Percentiles rank a stretch among this genome's conserved stretches.
These are phyloP conservation scores for Tetrahymena elliotti DNA, from an alignment of 73 alveolate species.

Conservation along the genomic window DNA sequence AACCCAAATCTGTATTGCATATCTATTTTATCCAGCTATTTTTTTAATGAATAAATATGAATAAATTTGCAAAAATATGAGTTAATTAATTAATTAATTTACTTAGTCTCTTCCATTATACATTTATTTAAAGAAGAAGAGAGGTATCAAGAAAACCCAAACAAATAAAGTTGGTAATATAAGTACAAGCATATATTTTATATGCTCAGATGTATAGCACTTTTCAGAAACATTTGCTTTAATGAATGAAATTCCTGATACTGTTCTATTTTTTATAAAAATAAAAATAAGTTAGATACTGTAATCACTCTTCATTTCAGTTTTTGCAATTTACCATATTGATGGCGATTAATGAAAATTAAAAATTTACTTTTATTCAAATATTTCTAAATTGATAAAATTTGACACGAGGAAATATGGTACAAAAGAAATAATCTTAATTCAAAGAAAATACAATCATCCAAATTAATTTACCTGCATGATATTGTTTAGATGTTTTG, in stretches of 20 bases:
- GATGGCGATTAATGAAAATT: too few relatives aligned
- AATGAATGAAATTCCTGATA: neutral
- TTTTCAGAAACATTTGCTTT: constrained; percentile 20
- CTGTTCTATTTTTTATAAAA: neutral
- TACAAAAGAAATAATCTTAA: too few relatives aligned
- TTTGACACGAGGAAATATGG: too few relatives aligned
- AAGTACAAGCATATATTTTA: neutral
- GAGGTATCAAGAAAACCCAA: constrained; percentile 18
- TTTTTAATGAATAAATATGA: too few relatives aligned
- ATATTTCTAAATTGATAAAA: too few relatives aligned
- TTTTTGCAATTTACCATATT: too few relatives aligned
- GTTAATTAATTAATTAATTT: too few relatives aligned
- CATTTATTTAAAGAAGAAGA: neutral
- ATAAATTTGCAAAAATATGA: too few relatives aligned
- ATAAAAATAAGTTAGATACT: neutral
- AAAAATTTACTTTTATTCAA: too few relatives aligned
- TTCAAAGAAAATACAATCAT: too few relatives aligned
- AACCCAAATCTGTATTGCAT: constrained; percentile 9
- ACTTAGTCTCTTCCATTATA: neutral
- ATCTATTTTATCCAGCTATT: neutral
- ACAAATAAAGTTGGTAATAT: constrained; percentile 10
- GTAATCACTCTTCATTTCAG: too few relatives aligned
- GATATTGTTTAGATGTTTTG: neutral
- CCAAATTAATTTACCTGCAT: neutral
- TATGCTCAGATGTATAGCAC: constrained; percentile 1